These are phyloP conservation scores for Pseudozyma sp. DNA, from an alignment of 1,284 basidiomycete genomes.

Conservation along the genomic window DNA sequence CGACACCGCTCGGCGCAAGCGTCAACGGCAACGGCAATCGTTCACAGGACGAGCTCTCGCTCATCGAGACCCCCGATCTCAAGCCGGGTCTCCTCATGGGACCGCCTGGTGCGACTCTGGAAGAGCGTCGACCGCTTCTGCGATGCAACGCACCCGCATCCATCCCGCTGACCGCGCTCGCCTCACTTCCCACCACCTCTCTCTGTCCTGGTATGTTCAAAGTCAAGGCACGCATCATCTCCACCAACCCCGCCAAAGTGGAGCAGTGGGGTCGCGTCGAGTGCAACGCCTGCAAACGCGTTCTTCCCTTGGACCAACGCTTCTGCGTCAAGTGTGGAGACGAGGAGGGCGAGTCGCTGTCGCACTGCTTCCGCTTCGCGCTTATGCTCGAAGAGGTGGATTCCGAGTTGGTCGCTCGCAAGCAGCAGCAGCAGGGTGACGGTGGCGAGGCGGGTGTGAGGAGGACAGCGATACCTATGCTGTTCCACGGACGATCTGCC, in stretches of 20 bases:
- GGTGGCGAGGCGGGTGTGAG: neutral
- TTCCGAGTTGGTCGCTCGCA: slow-evolving; percentile 24
- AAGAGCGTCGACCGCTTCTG: slow-evolving; percentile 23
- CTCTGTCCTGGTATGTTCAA: slow-evolving; percentile 42
- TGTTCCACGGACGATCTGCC: slow-evolving; percentile 34
- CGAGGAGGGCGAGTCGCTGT: slow-evolving; percentile 39
- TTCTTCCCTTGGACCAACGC: slow-evolving; percentile 35
- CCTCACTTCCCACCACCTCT: slow-evolving; percentile 31
- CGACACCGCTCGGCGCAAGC: slow-evolving; percentile 16
- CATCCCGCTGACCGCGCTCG: slow-evolving; percentile 28
- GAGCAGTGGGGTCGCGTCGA: slow-evolving; percentile 42
- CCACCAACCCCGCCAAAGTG: slow-evolving; percentile 34
- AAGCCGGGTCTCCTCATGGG: slow-evolving; percentile 31
- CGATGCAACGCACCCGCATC: slow-evolving; percentile 40
- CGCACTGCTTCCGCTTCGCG: slow-evolving; percentile 39
- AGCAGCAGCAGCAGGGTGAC: slow-evolving; percentile 7
- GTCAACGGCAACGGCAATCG: slow-evolving; percentile 16
- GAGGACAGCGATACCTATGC: slow-evolving; percentile 25
- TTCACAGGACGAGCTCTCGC: slow-evolving; percentile 1
- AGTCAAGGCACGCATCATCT: slow-evolving; percentile 34
- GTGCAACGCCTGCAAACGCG: slow-evolving; percentile 36
- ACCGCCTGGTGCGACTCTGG: slow-evolving; percentile 9
- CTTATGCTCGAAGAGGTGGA: slow-evolving; percentile 49
- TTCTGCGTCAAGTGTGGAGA: slow-evolving; percentile 49
- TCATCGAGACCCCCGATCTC: slow-evolving; percentile 23